A percentile compares a stretch with the other conserved stretches of the same genome.
phyloP scores from a whole-genome alignment of 352 stramenopile species.

The Globisporangium solare region DNA sequence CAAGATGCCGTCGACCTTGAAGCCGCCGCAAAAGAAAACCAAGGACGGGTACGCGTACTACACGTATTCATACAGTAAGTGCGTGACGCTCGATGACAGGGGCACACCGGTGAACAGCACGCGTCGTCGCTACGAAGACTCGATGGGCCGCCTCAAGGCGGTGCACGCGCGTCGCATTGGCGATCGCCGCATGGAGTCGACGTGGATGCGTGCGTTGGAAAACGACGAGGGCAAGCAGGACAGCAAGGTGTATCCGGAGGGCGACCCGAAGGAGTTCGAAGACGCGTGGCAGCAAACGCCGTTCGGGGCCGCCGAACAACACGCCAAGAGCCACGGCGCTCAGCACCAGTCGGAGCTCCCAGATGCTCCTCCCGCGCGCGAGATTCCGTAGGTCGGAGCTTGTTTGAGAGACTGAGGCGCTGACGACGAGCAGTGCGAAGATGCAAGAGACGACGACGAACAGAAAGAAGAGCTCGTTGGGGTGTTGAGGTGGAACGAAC shows the following conservation, averaged over 20 bases:
- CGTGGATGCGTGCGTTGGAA: conserved; percentile 40
- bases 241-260: conserved; percentile 29
- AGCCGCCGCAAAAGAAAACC: conserved; percentile 28
- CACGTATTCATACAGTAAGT: conserved; percentile 68
- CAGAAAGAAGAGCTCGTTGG: no score
- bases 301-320: conserved; percentile 50
- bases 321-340: conserved; percentile 28
- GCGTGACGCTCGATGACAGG: conserved; percentile 45
- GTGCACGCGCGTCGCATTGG: conserved; percentile 52
- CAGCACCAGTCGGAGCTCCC: conserved; percentile 41
- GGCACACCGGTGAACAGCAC: conserved; percentile 43
- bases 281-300: conserved; percentile 44
- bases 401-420: no score
- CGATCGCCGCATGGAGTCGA: conserved; percentile 33
- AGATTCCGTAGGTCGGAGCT: conserved; percentile 34
- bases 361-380: conserved; percentile 33
- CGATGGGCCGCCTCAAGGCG: conserved; percentile 51
- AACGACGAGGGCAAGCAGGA: conserved; percentile 36
- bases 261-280: conserved; percentile 40
- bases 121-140: conserved; percentile 65
- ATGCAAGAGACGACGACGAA: no score
- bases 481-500: no score
- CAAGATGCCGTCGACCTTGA: conserved; percentile 25
- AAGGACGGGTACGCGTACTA: conserved; percentile 45
- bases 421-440: no score